These are phyloP conservation scores for Periconia sp. DNA, from an alignment of 2,329 filamentous ascomycete genomes.

Conservation along the genomic window DNA sequence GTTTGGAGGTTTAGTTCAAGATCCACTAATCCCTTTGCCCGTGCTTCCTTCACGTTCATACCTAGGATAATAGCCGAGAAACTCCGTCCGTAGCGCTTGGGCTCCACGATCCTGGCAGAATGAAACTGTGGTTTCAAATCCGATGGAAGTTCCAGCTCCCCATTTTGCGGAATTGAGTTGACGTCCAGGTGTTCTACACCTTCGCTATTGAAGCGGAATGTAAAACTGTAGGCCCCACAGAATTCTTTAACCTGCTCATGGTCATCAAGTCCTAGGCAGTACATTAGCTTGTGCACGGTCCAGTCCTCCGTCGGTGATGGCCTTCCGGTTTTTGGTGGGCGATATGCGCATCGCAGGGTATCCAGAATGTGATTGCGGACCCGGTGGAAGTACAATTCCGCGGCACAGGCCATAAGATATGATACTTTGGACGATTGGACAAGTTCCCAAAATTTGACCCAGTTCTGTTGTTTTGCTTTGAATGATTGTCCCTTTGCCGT, in stretches of 20 bases:
- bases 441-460: slow-evolving; percentile 63
- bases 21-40: slow-evolving; percentile 55
- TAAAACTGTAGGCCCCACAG: slow-evolving; percentile 60
- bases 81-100: slow-evolving; percentile 62
- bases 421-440: slow-evolving; percentile 62
- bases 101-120: slow-evolving; percentile 62
- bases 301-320: slow-evolving; percentile 57
- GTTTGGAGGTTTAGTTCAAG: slow-evolving; percentile 32
- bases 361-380: slow-evolving; percentile 63
- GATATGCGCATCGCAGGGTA: slow-evolving; percentile 61
- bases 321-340: slow-evolving; percentile 57
- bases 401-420: slow-evolving; percentile 69
- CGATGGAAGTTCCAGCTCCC: slow-evolving; percentile 25
- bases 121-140: slow-evolving; percentile 56
- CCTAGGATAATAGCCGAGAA: slow-evolving; percentile 65
- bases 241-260: slow-evolving; percentile 60
- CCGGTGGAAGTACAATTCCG: slow-evolving; percentile 67
- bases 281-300: slow-evolving; percentile 60
- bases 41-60: slow-evolving; percentile 59
- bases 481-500: slow-evolving; percentile 57
- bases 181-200: slow-evolving; percentile 60
- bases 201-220: slow-evolving; percentile 54
- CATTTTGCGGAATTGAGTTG: slow-evolving; percentile 50
- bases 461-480: slow-evolving; percentile 64
- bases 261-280: slow-evolving; percentile 62